Evolutionary conservation across 306 rosid genomes (phyloP).

Genomic region (Cucumis melo): DNA sequence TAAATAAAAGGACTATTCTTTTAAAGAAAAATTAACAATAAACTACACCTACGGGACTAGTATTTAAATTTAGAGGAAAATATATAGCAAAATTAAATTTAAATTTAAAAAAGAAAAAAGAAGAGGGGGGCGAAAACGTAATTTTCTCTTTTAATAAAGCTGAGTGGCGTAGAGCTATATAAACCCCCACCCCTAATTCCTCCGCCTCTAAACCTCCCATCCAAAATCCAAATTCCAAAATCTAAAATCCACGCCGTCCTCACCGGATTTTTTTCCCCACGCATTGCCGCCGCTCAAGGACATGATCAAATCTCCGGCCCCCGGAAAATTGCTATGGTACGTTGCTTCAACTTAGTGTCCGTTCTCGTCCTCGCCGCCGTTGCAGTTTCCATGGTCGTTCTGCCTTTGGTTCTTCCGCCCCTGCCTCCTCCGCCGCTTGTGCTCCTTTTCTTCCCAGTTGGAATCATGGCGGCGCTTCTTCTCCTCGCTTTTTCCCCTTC

Average conservation of each 20-base stretch:
- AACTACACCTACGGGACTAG: too few species aligned
- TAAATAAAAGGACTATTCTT: too few species aligned
- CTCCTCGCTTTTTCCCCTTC: slow-evolving; percentile 42
- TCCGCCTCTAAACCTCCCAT: background rate
- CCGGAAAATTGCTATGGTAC: slow-evolving; percentile 21
- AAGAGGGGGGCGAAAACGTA: too few species aligned
- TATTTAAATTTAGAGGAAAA: too few species aligned
- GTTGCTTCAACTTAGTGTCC: slow-evolving; percentile 29
- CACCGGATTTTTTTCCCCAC: background rate
- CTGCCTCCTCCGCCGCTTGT: slow-evolving; percentile 55
- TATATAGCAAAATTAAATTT: too few species aligned
- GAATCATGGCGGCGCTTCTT: slow-evolving; percentile 58
- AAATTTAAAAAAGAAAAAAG: too few species aligned
- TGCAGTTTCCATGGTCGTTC: slow-evolving; percentile 38
- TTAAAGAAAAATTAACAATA: too few species aligned
- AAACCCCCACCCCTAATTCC: background rate
- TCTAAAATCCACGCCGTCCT: background rate
- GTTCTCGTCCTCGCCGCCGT: slow-evolving; percentile 30
- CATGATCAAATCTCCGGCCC: slow-evolving; percentile 15
- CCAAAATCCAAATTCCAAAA: background rate
- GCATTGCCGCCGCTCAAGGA: background rate
- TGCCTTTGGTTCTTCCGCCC: slow-evolving; percentile 52
- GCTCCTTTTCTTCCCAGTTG: slow-evolving; percentile 51
- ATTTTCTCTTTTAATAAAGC: background rate
- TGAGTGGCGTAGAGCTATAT: background rate